Percentiles rank a stretch among this genome's conserved stretches.
phyloP scores from a whole-genome alignment of 805 yeast genomes.

The Candida montana region DNA sequence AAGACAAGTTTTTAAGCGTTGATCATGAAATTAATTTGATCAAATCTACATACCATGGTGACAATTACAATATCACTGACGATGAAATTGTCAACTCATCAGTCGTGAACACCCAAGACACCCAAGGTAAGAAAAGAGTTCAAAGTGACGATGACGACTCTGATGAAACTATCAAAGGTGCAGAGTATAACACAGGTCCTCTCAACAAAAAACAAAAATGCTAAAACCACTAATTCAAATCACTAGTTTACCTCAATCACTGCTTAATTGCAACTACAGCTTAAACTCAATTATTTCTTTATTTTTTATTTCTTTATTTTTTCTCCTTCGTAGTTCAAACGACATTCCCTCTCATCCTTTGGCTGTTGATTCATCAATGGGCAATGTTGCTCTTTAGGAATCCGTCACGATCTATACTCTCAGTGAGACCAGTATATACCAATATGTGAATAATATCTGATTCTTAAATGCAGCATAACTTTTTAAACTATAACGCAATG shows the following conservation, averaged over 20 bases:
- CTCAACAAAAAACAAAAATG: conserved; percentile 10
- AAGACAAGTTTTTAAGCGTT: conserved; percentile 11
- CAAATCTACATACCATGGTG: not conserved
- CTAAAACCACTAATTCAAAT: conserved; percentile 11
- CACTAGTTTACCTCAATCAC: not conserved
- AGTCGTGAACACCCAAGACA: not conserved
- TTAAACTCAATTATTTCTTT: too few relatives aligned
- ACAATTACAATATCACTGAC: not conserved
- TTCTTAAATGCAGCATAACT: too few relatives aligned
- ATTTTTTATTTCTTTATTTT: too few relatives aligned
- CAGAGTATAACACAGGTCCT: conserved; percentile 8
- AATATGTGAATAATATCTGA: too few relatives aligned
- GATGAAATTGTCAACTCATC: conserved; percentile 6
- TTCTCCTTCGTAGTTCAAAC: not conserved
- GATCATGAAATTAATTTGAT: conserved; percentile 13
- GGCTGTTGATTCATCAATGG: too few relatives aligned
- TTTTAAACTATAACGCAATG: too few relatives aligned
- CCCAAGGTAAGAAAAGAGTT: not conserved
- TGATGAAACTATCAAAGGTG: not conserved
- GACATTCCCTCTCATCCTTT: too few relatives aligned
- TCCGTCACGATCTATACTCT: too few relatives aligned
- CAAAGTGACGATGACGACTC: not conserved
- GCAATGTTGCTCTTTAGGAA: too few relatives aligned
- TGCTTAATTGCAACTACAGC: not conserved
- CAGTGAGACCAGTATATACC: too few relatives aligned